phyloP scores from a whole-genome alignment of 805 yeast genomes.

The Candida xyloterini region DNA sequence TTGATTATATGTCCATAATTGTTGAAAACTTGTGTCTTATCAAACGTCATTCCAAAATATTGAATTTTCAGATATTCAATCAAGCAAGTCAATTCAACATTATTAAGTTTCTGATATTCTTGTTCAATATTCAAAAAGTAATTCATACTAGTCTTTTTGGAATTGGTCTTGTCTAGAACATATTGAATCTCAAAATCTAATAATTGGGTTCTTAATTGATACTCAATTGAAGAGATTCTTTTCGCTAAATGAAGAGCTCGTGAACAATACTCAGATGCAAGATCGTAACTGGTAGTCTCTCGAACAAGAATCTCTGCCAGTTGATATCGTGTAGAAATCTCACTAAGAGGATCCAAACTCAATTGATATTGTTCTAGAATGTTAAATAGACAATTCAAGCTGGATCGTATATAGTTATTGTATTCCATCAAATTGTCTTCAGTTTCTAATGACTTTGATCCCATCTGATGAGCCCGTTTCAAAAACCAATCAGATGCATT shows the following conservation, averaged over 20 bases:
- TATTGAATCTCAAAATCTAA: constrained; percentile 39
- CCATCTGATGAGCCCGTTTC: constrained; percentile 17
- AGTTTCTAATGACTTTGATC: constrained; percentile 13
- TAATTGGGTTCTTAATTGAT: constrained; percentile 33
- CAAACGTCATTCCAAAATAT: constrained; percentile 30
- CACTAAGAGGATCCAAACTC: constrained; percentile 31
- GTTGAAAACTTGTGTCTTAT: constrained; percentile 27
- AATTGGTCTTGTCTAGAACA: constrained; percentile 16
- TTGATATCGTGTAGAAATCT: constrained; percentile 34
- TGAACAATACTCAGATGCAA: constrained; percentile 38
- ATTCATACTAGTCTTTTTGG: constrained; percentile 27
- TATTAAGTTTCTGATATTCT: constrained; percentile 19
- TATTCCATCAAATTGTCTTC: constrained; percentile 27
- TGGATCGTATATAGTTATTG: constrained; percentile 32
- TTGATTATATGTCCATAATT: constrained; percentile 13
- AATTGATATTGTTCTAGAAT: constrained; percentile 31
- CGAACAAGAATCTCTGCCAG: constrained; percentile 37
- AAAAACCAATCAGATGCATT: constrained; percentile 16
- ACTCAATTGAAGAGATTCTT: constrained; percentile 23
- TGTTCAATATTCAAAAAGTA: constrained; percentile 31
- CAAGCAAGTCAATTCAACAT: constrained; percentile 24
- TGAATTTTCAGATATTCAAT: constrained; percentile 34
- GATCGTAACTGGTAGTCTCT: constrained; percentile 41
- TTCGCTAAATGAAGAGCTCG: constrained; percentile 31
- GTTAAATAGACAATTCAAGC: constrained; percentile 38